A percentile compares a stretch with the other conserved stretches of the same genome.
These are phyloP conservation scores for Shiraia sp. DNA, from an alignment of 2,329 filamentous ascomycete genomes.

Conservation along the genomic window DNA sequence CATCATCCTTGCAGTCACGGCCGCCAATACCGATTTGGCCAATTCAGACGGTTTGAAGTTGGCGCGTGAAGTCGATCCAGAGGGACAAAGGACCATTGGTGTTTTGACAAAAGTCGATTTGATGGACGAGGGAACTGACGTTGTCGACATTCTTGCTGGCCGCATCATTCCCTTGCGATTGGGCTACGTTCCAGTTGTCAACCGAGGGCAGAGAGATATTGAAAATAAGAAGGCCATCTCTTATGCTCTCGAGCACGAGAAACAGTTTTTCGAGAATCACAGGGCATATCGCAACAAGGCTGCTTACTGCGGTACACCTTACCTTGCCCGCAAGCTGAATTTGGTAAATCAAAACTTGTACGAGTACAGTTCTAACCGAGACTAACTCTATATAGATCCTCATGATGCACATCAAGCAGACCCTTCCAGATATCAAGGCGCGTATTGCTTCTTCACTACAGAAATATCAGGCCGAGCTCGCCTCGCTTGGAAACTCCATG, in stretches of 20 bases:
- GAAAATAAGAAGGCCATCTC: constrained; percentile 97
- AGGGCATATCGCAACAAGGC: constrained; percentile 99
- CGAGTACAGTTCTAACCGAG: no score
- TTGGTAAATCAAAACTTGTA: constrained; percentile 55
- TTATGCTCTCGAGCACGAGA: constrained; percentile 88
- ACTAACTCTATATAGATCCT: constrained; percentile 65
- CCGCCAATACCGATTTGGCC: constrained; percentile 95
- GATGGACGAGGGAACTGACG: constrained; percentile 98
- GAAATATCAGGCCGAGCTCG: constrained; percentile 85
- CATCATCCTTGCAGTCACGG: constrained; percentile 94
- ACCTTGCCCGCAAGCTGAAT: constrained; percentile 94
- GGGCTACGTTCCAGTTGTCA: constrained; percentile 96
- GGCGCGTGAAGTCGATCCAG: constrained; percentile 93
- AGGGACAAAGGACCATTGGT: constrained; percentile 97
- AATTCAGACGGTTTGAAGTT: constrained; percentile 98
- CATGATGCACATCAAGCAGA: constrained; percentile 99
- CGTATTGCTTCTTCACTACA: constrained; percentile 91
- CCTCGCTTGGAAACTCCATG: constrained; percentile 86
- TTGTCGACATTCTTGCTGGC: constrained; percentile 96
- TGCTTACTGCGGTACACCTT: constrained; percentile 96
- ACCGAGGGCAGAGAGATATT: constrained; percentile 96
- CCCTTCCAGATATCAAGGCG: constrained; percentile 95
- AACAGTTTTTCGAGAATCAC: constrained; percentile 97
- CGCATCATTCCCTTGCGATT: constrained; percentile 93
- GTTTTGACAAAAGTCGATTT: constrained; percentile 98